These are phyloP conservation scores for Aspergillus eucalypticola DNA, from an alignment of 2,329 filamentous ascomycete genomes.

Conservation along the genomic window DNA sequence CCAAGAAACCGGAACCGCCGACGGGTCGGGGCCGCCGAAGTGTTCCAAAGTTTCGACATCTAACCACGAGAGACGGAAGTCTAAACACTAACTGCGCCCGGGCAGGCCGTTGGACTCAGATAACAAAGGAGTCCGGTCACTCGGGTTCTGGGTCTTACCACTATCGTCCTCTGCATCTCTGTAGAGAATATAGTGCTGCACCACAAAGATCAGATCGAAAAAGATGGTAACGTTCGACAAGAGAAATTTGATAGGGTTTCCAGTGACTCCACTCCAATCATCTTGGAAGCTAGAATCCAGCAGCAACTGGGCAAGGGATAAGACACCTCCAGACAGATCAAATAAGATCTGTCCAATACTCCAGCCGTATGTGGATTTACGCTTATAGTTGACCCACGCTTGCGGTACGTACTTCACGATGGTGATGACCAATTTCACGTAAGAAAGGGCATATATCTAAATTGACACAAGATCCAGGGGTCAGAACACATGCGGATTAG, in stretches of 20 bases:
- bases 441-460: slow-evolving; percentile 69
- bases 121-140: slow-evolving; percentile 33
- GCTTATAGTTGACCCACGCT: slow-evolving; percentile 77
- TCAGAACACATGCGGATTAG: background rate
- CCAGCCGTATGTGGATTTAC: slow-evolving; percentile 85
- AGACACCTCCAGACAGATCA: slow-evolving; percentile 76
- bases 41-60: background rate
- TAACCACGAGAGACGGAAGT: background rate
- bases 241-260: slow-evolving; percentile 87
- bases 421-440: slow-evolving; percentile 86
- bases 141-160: slow-evolving; percentile 20
- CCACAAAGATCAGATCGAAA: slow-evolving; percentile 83
- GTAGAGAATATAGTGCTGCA: slow-evolving; percentile 87
- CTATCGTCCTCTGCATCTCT: slow-evolving; percentile 30
- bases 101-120: slow-evolving; percentile 17
- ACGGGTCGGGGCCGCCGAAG: background rate
- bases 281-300: slow-evolving; percentile 82
- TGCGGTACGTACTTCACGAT: slow-evolving; percentile 93
- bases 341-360: slow-evolving; percentile 80
- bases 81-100: slow-evolving; percentile 12
- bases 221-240: slow-evolving; percentile 81
- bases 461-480: background rate
- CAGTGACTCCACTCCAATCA: slow-evolving; percentile 88
- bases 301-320: slow-evolving; percentile 78
- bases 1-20: background rate